These are phyloP conservation scores for Furcasterigmium furcatum DNA, from an alignment of 2,329 filamentous ascomycete species.

Conservation along the genomic window DNA sequence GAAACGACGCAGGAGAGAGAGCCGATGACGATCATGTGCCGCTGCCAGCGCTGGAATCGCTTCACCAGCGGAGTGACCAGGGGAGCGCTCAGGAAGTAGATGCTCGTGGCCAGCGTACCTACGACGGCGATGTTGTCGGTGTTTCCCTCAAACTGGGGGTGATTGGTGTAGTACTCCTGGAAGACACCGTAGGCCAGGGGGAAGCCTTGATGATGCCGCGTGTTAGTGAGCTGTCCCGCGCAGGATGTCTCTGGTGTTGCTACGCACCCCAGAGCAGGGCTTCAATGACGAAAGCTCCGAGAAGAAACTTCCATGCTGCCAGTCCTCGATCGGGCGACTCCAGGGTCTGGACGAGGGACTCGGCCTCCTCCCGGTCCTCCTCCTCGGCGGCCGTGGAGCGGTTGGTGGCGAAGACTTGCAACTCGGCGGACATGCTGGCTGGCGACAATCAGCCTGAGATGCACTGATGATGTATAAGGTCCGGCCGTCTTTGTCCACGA, in stretches of 20 bases:
- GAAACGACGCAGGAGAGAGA: conserved; percentile 3
- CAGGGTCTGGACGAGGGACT: conserved; percentile 12
- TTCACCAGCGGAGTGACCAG: conserved; percentile 16
- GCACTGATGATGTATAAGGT: too few relatives aligned
- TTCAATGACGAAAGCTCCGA: conserved; percentile 17
- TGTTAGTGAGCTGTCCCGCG: not conserved
- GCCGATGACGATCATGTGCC: conserved; percentile 3
- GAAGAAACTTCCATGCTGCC: conserved; percentile 16
- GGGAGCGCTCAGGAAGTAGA: conserved; percentile 20
- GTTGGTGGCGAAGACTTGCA: not conserved
- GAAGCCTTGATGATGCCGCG: conserved; percentile 17
- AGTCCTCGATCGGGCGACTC: conserved; percentile 13
- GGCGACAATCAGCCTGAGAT: too few relatives aligned
- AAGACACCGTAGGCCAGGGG: conserved; percentile 22
- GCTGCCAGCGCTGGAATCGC: conserved; percentile 13
- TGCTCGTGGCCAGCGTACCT: conserved; percentile 19
- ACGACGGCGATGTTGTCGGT: conserved; percentile 17
- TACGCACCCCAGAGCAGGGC: conserved; percentile 18
- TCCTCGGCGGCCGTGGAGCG: not conserved
- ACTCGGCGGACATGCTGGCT: not conserved
- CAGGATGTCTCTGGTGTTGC: not conserved
- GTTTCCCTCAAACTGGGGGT: conserved; percentile 17
- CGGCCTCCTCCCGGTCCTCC: conserved; percentile 7
- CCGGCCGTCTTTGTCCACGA: too few relatives aligned
- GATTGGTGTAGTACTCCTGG: conserved; percentile 20